Percentiles rank a stretch among this genome's conserved stretches.
Evolutionary conservation across 1,139 yeast species (phyloP).

Genomic region (Candida sojae): DNA sequence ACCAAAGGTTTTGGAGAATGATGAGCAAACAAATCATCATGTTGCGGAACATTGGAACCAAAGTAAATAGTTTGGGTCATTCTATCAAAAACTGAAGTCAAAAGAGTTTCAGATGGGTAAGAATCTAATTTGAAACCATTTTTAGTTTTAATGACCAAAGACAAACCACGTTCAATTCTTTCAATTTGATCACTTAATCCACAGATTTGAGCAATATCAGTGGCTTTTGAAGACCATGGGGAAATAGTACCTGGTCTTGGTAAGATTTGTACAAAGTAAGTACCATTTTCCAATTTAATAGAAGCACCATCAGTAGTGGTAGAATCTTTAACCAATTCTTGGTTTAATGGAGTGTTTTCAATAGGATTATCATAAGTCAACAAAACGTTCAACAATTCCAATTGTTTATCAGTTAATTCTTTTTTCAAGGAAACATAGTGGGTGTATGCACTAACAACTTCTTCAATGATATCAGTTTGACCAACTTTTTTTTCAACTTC

Average conservation of each 20-base stretch:
- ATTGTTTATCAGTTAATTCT: slow-evolving; percentile 35
- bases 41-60: slow-evolving; percentile 53
- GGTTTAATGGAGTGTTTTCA: slow-evolving; percentile 55
- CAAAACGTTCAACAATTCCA: slow-evolving; percentile 57
- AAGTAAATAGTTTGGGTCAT: slow-evolving; percentile 84
- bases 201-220: slow-evolving; percentile 88
- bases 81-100: slow-evolving; percentile 82
- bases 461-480: slow-evolving; percentile 59
- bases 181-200: slow-evolving; percentile 72
- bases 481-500: slow-evolving; percentile 73
- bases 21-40: slow-evolving; percentile 72
- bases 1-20: slow-evolving; percentile 87
- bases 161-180: slow-evolving; percentile 89
- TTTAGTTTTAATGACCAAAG: slow-evolving; percentile 68
- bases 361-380: slow-evolving; percentile 75
- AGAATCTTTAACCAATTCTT: slow-evolving; percentile 40
- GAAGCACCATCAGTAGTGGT: slow-evolving; percentile 28
- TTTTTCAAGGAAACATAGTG: slow-evolving; percentile 73
- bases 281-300: slow-evolving; percentile 44
- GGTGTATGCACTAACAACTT: slow-evolving; percentile 72
- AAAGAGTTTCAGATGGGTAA: slow-evolving; percentile 33
- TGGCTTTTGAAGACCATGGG: slow-evolving; percentile 99
- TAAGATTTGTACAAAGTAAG: slow-evolving; percentile 69
- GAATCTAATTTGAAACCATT: slow-evolving; percentile 61
- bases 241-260: slow-evolving; percentile 97